Evolutionary conservation across 257 asterid genomes (phyloP).

Genomic region (Nicotiana attenuata): DNA sequence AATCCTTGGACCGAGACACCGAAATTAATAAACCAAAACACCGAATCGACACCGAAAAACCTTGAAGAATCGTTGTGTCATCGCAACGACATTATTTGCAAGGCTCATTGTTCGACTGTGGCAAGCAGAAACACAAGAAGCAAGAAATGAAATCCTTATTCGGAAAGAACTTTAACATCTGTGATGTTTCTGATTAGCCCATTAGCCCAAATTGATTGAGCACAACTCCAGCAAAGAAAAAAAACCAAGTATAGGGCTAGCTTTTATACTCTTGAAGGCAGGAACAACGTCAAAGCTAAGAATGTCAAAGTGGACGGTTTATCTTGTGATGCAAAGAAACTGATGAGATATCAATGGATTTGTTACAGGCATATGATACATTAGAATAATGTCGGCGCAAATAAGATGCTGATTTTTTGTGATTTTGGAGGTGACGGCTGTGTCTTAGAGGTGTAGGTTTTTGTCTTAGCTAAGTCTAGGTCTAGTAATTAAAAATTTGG

Average conservation of each 20-base stretch:
- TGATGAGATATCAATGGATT: slow-evolving; percentile 28
- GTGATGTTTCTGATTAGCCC: slow-evolving; percentile 86
- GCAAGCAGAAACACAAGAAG: too few species aligned
- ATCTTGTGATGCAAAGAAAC: slow-evolving; percentile 28
- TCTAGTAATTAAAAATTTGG: too few species aligned
- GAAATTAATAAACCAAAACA: too few species aligned
- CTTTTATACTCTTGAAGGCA: slow-evolving; percentile 73
- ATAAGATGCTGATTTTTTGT: slow-evolving; percentile 28
- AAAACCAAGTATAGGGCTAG: slow-evolving; percentile 99
- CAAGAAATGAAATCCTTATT: slow-evolving; percentile 98
- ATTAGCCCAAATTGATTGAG: slow-evolving; percentile 89
- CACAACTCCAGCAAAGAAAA: slow-evolving; percentile 97
- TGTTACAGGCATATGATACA: slow-evolving; percentile 33
- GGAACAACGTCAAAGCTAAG: slow-evolving; percentile 95
- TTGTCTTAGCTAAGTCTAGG: too few species aligned
- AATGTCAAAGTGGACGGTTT: slow-evolving; percentile 65
- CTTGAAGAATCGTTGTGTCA: too few species aligned
- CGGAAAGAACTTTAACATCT: slow-evolving; percentile 93
- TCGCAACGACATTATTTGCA: too few species aligned
- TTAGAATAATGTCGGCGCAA: slow-evolving; percentile 23
- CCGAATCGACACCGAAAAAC: too few species aligned
- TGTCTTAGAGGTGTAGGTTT: too few species aligned
- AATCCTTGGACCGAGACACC: too few species aligned
- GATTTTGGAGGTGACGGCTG: too few species aligned
- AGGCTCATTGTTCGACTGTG: too few species aligned